Conservation (phyloP, 495 filamentous ascomycete genomes). For the Aspergillus ellipticus region DNA sequence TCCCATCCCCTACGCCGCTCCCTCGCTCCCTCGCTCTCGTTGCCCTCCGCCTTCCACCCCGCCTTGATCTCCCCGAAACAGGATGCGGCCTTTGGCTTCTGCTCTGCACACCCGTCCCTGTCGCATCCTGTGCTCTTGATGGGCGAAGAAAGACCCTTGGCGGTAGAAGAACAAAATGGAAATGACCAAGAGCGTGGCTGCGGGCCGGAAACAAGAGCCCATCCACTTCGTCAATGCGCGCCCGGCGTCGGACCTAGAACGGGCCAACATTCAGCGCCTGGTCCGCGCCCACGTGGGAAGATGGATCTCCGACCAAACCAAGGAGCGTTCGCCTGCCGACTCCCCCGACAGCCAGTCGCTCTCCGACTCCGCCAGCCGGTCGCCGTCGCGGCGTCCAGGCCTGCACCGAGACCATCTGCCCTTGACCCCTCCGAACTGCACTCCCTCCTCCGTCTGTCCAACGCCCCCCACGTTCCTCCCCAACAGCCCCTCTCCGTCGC, state of each 20-base stretch:
- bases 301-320: constrained; percentile 43
- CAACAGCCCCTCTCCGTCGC: not conserved
- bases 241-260: constrained; percentile 32
- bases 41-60: not conserved
- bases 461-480: not conserved
- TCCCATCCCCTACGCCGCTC: not conserved
- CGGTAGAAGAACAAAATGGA: not conserved
- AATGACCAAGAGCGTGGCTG: constrained; percentile 24
- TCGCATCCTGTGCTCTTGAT: constrained; percentile 11
- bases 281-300: constrained; percentile 40
- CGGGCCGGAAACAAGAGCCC: constrained; percentile 23
- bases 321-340: constrained; percentile 20
- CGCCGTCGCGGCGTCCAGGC: too few species aligned
- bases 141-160: not conserved
- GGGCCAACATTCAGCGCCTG: constrained; percentile 26
- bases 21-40: not conserved
- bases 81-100: constrained; percentile 17
- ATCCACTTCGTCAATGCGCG: constrained; percentile 42
- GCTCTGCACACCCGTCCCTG: not conserved
- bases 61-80: constrained; percentile 3
- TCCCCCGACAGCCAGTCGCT: not conserved
- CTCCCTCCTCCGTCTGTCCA: not conserved
- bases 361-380: not conserved
- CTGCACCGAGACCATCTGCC: not conserved
- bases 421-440: not conserved